Percentiles rank a stretch among this genome's conserved stretches.
phyloP scores from a whole-genome alignment of 2,329 filamentous ascomycete species.

The Aspergillus viridinutans region DNA sequence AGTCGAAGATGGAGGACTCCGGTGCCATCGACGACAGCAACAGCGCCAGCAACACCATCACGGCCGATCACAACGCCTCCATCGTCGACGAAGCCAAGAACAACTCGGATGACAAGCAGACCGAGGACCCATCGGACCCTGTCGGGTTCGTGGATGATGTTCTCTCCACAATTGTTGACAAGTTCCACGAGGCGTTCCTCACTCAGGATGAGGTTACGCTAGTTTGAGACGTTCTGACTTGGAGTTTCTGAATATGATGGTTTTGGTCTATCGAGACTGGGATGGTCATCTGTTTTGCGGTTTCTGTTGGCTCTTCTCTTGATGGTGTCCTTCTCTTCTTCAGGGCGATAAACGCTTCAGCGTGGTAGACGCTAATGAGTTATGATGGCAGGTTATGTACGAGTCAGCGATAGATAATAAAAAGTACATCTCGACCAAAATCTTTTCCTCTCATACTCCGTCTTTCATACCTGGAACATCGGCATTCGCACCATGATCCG shows the following conservation, averaged over 20 bases:
- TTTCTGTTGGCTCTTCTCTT: background rate
- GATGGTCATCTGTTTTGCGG: background rate
- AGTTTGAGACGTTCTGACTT: background rate
- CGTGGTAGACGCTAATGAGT: background rate
- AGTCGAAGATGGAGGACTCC: conserved; percentile 3
- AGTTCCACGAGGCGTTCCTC: conserved; percentile 18
- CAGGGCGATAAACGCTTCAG: background rate
- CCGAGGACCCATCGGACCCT: conserved; percentile 13
- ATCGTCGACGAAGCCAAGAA: background rate
- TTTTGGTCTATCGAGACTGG: background rate
- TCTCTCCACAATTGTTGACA: conserved; percentile 12
- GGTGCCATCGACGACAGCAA: conserved; percentile 4
- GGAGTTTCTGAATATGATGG: background rate
- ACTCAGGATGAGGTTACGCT: conserved; percentile 29
- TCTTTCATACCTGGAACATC: background rate
- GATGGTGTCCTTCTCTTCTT: background rate
- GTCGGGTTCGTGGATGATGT: conserved; percentile 16
- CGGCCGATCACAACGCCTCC: background rate
- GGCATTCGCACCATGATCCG: background rate
- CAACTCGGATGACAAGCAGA: conserved; percentile 1
- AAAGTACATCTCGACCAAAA: background rate
- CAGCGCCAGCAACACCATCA: background rate
- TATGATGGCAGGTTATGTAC: background rate
- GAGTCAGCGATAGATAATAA: background rate
- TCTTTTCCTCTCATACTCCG: background rate